A percentile compares a stretch with the other conserved stretches of the same genome.
phyloP scores from a whole-genome alignment of 2,329 filamentous ascomycete species.

The Diaporthe eres region DNA sequence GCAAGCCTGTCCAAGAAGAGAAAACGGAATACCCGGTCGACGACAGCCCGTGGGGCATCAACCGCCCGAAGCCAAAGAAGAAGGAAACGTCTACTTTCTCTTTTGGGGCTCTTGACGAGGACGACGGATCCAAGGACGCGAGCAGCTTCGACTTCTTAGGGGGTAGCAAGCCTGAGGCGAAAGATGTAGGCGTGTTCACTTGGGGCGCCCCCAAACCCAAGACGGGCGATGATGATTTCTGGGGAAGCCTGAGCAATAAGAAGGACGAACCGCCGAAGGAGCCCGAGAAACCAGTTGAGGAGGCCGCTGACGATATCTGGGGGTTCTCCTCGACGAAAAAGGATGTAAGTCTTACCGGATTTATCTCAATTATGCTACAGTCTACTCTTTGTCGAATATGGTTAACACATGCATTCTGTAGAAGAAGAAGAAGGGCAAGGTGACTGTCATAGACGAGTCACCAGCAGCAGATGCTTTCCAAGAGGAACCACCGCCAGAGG shows the following conservation, averaged over 20 bases:
- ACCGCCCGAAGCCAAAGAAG: constrained; percentile 66
- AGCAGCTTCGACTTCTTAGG: constrained; percentile 37
- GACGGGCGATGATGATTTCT: constrained; percentile 53
- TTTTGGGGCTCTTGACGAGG: constrained; percentile 63
- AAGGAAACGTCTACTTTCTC: constrained; percentile 60
- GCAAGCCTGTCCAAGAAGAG: constrained; percentile 49
- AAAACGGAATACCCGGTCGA: constrained; percentile 58
- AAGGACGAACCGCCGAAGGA: constrained; percentile 49
- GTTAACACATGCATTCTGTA: constrained; percentile 13
- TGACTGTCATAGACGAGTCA: constrained; percentile 41
- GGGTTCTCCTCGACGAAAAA: constrained; percentile 42
- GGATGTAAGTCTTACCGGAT: constrained; percentile 24
- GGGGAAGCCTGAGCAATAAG: constrained; percentile 39
- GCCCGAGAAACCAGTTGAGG: constrained; percentile 41
- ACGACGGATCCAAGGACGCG: constrained; percentile 52
- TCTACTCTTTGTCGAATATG: not conserved
- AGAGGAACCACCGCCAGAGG: constrained; percentile 35
- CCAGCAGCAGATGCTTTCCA: constrained; percentile 29
- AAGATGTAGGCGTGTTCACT: constrained; percentile 50
- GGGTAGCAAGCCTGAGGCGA: constrained; percentile 48
- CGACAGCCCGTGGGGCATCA: constrained; percentile 64
- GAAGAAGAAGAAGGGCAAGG: constrained; percentile 49
- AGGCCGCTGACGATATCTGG: constrained; percentile 42
- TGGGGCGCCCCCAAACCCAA: constrained; percentile 53
- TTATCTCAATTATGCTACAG: not conserved